Base-by-base conservation (phyloP, 352 stramenopile species). In the Globisporangium carolinianum region DNA sequence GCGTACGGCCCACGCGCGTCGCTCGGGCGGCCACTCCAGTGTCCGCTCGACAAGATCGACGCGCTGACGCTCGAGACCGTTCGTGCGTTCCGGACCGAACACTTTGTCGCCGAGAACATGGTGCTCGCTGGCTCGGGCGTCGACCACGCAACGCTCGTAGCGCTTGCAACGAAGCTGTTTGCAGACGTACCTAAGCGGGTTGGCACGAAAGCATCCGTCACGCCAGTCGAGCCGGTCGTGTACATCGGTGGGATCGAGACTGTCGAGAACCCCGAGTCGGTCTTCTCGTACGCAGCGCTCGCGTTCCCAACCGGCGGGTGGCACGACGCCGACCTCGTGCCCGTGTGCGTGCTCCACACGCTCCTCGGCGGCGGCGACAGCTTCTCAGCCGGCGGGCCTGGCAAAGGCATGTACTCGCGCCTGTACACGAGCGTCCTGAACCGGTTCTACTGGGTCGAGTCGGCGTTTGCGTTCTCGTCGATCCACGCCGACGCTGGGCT, bases 401-500 rank as follows among this genome's bases (percentile, higher is more conserved):
- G 97, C 47, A 99, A 99, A 72, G 97, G 97, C 56, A 99, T 99
- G 97, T 99, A 99, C 76, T 98, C 95, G 52, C 89, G 97, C 1
- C 82, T 99, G 52, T 99, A 99, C 77, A 94, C 94, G 53, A 89
- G 77, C 65, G 95, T 99, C 48, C 74, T 99, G 18, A 99, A 99
- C 73, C 84, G 86, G 36, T 98, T 98, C 69, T 93, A 94, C 69
- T 99, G 96, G 96, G 96, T 98, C 53, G 97, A 99, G 69, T 95
- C 87, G n/a, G 92, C 93, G 8, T 97, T 99, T 68, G 93, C 95
- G 9, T 99, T 98, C 71, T 97, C 94, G 51, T 94, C 85, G 18
- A 98, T 99, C 62, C 93, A 99, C 74, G 77, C 87, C 8, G 91
- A 98, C 71, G 84, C 81, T 43, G 97, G 97, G 36, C 64, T 99